Base-by-base conservation (phyloP, 129 eudicot species). In the Saussurea involucrata region DNA sequence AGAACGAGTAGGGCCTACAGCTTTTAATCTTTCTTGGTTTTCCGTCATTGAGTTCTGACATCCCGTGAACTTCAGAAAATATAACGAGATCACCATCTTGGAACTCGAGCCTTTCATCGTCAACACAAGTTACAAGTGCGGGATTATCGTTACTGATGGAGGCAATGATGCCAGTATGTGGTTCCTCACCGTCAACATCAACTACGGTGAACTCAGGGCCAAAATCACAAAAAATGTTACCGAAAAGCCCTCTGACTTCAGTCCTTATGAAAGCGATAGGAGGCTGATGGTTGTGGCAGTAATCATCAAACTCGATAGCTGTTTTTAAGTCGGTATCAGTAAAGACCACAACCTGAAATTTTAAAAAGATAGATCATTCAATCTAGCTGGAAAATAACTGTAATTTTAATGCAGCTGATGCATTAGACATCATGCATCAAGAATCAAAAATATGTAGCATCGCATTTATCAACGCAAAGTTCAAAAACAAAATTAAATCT, bases 181-280 rank as follows among this genome's bases (percentile, higher is more conserved):
- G 98, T 66, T 94, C 98, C 74, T 94, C 92, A 13, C 98, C 98
- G 72, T 94, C 98, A 42, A 94, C 96, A 83, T 94, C 98, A 68
- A 79, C 6, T 25, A 94, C 97, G 4, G 90, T 91, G 65, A 94
- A 94, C 85, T 87, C 84, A 2, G 97, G 96, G 22, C 98, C 98
- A 64, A 94, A 94, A 85, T 94, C 98, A 58, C 96, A 91, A 68
- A 94, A 94, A 22, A 84, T 83, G 78, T 82, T 88, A 36, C 98
- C 98, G 73, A 94, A 94, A 69, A 94, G 93, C 24, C 97, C 97
- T 79, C 96, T 82, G 29, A 92, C 96, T 82, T 92, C 97, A 66
- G 92, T 80, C 89, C 87, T 89, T 42, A 92, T 83, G 63, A 92
- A 92, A 22, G 97, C 86, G 64, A 92, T 92, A 8, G 96, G 89